Evolutionary conservation across 495 filamentous ascomycete species (phyloP).

Genomic region (Trichoderma orchidacearum): DNA sequence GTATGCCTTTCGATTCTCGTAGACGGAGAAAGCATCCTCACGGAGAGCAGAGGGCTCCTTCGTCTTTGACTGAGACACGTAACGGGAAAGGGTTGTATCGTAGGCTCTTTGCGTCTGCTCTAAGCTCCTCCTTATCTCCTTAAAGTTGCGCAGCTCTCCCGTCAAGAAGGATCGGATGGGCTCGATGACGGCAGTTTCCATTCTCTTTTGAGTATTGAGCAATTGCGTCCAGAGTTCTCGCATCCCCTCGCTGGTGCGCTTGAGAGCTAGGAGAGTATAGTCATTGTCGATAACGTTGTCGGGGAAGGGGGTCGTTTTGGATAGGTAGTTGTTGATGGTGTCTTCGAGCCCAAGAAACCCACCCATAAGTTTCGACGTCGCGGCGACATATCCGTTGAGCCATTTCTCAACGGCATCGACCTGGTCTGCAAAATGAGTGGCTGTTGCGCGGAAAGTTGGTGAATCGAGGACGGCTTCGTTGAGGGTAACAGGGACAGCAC

Average conservation of each 20-base stretch:
- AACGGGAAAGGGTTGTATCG: constrained; percentile 66
- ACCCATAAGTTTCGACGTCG: constrained; percentile 60
- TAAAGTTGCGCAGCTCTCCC: constrained; percentile 46
- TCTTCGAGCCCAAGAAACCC: constrained; percentile 61
- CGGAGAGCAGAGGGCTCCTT: constrained; percentile 84
- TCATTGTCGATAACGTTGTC: constrained; percentile 86
- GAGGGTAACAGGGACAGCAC: constrained; percentile 61
- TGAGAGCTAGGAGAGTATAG: constrained; percentile 79
- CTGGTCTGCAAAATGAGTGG: constrained; percentile 82
- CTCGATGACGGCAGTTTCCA: constrained; percentile 64
- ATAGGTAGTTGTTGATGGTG: constrained; percentile 57
- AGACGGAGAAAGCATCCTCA: constrained; percentile 92
- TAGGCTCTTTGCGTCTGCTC: constrained; percentile 74
- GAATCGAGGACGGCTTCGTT: constrained; percentile 94
- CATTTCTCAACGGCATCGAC: constrained; percentile 84
- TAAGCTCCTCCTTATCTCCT: constrained; percentile 60
- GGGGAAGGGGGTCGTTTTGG: constrained; percentile 50
- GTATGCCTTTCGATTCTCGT: constrained; percentile 85
- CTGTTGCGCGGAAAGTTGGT: constrained; percentile 82
- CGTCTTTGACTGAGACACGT: constrained; percentile 71
- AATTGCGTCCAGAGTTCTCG: constrained; percentile 75
- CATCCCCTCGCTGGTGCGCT: constrained; percentile 68
- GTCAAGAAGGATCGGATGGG: constrained; percentile 66
- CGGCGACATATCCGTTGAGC: constrained; percentile 76
- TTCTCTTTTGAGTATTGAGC: constrained; percentile 54